A percentile compares a stretch with the other conserved stretches of the same genome.
Evolutionary conservation across 73 alveolate genomes (phyloP).

Genomic region (Durusdinium trenchii): DNA sequence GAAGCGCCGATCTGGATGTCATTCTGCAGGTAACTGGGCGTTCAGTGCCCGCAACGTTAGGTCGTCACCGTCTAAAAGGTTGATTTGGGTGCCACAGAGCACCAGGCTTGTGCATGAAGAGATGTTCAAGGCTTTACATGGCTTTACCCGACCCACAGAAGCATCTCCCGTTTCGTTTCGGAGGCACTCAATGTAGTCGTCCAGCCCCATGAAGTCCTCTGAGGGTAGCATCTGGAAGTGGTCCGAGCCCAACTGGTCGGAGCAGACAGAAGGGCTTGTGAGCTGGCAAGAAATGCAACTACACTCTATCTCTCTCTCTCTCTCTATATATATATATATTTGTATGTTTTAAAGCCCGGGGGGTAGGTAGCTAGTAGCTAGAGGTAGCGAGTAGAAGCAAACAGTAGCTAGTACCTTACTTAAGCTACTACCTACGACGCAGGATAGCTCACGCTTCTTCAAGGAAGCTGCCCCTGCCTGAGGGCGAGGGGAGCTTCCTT

Average conservation of each 20-base stretch:
- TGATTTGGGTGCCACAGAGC: no score
- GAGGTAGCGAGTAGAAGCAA: no score
- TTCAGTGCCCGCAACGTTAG: not conserved
- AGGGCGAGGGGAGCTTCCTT: no score
- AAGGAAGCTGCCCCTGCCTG: no score
- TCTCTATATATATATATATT: no score
- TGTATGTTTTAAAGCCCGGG: not conserved
- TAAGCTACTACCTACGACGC: no score
- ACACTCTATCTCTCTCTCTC: no score
- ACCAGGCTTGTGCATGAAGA: no score
- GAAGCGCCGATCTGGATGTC: conserved; percentile 83
- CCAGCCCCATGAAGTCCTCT: conserved; percentile 79
- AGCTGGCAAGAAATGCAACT: not conserved
- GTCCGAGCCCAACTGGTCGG: conserved; percentile 53
- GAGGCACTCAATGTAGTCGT: conserved; percentile 54
- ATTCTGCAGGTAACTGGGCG: conserved; percentile 31
- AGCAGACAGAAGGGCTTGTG: not conserved
- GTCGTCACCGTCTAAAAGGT: no score
- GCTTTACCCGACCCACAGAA: not conserved
- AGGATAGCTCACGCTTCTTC: no score
- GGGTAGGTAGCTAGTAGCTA: no score
- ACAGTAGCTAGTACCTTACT: no score
- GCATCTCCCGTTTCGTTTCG: not conserved
- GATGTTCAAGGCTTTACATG: not conserved
- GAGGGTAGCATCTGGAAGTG: conserved; percentile 94